Evolutionary conservation across 2,329 filamentous ascomycete species (phyloP), one percentile per base, ranked within the genome.

Genomic region (Aurifilum marmelostoma): DNA sequence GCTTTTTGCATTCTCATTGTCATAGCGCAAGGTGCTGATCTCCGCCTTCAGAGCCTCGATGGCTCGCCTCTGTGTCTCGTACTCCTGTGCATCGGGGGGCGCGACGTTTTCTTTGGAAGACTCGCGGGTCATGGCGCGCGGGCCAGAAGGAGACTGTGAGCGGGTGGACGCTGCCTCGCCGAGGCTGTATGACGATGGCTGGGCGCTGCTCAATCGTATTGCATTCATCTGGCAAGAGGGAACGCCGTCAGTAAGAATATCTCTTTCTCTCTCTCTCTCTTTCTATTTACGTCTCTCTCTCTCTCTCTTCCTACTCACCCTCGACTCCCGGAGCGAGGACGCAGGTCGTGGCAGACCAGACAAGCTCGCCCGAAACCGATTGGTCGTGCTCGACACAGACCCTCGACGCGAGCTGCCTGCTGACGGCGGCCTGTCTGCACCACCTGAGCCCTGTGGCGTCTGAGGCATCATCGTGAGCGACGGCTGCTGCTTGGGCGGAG

Each of bases 41-140:
- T 97, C 93, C 1, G 95, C 93, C 76, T 95, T 94, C 34, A 98
- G 85, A 72, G 94, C 91, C 75, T 98, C 94, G 70, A 86, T 87
- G 47, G 82, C 82, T 67, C 81, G 84, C 63, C 84, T 82, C 75
- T 86, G 87, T 60, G 82, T 83, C 75, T 89, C 87, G 75, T 88
- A 87, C 67, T 85, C 83, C 69, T 88, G 84, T n/a, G 83, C 83
- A 69, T 88, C 87, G 1, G 85, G n/a, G 81, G 87, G 87, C 41
- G 86, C 84, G 73, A 86, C 81, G 75, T 89, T 89, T 75, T 87
- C 88, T 75, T 87, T 89, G 71, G 80, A 86, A 75, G 86, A 88
- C 68, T 88, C 86, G 72, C 81, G 83, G 60, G 87, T 88, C n/a
- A 80, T 79, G 59, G 81, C 81, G 29, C 80, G 82, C 1, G 75